Percentiles rank a stretch among this genome's conserved stretches.
Evolutionary conservation across 2,329 filamentous ascomycete species (phyloP).

Genomic region (Verticillium nonalfalfae): DNA sequence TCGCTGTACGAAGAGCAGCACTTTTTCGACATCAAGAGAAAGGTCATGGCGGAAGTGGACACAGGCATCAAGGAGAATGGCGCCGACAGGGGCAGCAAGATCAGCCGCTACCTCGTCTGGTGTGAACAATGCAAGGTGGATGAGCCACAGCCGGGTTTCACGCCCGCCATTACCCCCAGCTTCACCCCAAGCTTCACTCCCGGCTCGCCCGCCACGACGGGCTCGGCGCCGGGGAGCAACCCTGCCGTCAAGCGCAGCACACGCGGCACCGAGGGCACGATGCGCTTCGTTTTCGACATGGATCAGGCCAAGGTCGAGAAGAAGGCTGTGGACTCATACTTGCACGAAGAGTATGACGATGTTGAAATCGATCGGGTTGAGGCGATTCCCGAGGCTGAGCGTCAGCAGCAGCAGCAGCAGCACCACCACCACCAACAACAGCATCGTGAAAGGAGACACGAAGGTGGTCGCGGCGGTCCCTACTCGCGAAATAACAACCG

Average conservation of each 20-base stretch:
- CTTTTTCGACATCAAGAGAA: constrained; percentile 84
- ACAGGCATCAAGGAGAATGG: constrained; percentile 38
- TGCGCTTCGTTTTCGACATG: constrained; percentile 83
- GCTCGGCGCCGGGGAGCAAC: constrained; percentile 26
- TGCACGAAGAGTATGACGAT: constrained; percentile 69
- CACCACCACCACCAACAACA: not conserved
- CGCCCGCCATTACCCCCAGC: constrained; percentile 7
- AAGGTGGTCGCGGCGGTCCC: constrained; percentile 2
- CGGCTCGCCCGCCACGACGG: constrained; percentile 30
- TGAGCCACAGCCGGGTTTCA: constrained; percentile 23
- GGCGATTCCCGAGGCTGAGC: constrained; percentile 29
- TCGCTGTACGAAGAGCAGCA: constrained; percentile 64
- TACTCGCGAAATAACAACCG: not conserved
- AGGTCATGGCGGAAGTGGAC: constrained; percentile 67
- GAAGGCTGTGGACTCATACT: constrained; percentile 59
- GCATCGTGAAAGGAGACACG: constrained; percentile 10
- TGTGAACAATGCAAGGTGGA: constrained; percentile 45
- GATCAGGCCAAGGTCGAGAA: constrained; percentile 69
- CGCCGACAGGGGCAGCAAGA: constrained; percentile 33
- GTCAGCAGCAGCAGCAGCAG: constrained; percentile 7
- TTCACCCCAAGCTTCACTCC: constrained; percentile 16
- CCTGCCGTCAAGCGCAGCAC: constrained; percentile 32
- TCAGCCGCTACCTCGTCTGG: constrained; percentile 27
- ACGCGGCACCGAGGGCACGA: constrained; percentile 60
- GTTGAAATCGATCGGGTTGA: constrained; percentile 75